Percentiles rank a stretch among this genome's conserved stretches.
Conservation (phyloP, 2,329 filamentous ascomycete species). For the Colletotrichum endophyticum region DNA sequence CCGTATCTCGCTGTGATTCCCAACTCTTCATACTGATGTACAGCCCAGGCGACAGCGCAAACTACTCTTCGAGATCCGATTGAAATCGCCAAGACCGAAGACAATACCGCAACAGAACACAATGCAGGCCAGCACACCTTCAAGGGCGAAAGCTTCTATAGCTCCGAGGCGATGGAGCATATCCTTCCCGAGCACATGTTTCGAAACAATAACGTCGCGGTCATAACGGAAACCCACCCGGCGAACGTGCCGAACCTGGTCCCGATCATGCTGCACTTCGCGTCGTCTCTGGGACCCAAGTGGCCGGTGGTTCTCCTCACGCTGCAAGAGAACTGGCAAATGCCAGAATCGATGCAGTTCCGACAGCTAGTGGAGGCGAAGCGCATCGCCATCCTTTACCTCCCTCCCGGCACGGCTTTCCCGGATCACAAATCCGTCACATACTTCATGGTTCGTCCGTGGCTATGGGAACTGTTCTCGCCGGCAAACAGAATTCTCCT, state of each 20-base stretch:
- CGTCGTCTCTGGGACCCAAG: slow-evolving; percentile 41
- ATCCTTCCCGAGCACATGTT: background rate
- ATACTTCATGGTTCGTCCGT: slow-evolving; percentile 35
- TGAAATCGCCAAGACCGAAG: background rate
- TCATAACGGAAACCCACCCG: slow-evolving; percentile 37
- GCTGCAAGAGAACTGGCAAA: slow-evolving; percentile 28
- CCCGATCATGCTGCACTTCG: slow-evolving; percentile 43
- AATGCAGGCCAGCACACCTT: background rate
- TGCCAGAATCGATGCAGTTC: slow-evolving; percentile 28
- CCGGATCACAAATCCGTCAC: slow-evolving; percentile 36
- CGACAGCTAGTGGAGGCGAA: slow-evolving; percentile 36
- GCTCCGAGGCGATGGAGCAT: background rate
- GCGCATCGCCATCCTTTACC: slow-evolving; percentile 39
- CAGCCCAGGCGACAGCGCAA: background rate
- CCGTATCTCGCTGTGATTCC: background rate
- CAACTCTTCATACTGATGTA: background rate
- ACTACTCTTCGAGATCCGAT: background rate
- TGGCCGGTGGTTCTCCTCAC: slow-evolving; percentile 52
- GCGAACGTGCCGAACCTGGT: slow-evolving; percentile 29
- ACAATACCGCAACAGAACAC: background rate
- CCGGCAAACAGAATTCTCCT: slow-evolving; percentile 37
- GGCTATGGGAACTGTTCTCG: slow-evolving; percentile 41
- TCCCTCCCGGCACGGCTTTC: slow-evolving; percentile 39
- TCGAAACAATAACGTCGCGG: slow-evolving; percentile 28
- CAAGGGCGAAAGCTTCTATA: background rate